A percentile compares a stretch with the other conserved stretches of the same genome.
phyloP scores from a whole-genome alignment of 139 green algal genomes.

The Picocystis salinarum region DNA sequence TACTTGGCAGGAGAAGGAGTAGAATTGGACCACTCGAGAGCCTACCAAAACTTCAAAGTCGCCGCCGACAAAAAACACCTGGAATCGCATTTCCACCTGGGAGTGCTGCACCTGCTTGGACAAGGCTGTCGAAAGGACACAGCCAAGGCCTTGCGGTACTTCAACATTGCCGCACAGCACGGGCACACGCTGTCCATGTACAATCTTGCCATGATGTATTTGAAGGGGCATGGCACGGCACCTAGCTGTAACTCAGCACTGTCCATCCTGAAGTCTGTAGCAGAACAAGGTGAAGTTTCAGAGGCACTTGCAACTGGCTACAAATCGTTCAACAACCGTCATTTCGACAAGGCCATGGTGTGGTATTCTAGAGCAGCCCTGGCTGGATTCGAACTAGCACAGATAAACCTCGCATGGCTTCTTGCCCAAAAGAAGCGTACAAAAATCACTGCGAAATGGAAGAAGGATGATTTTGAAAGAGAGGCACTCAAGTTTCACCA shows the following conservation, averaged over 20 bases:
- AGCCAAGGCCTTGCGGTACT: conserved; percentile 15
- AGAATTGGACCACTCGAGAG: conserved; percentile 22
- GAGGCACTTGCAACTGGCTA: neutral
- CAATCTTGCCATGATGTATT: conserved; percentile 74
- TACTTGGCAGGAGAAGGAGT: conserved; percentile 54
- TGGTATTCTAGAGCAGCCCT: conserved; percentile 61
- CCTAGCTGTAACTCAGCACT: conserved; percentile 13
- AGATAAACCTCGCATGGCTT: conserved; percentile 86
- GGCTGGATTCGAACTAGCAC: conserved; percentile 66
- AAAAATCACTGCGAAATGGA: too few species aligned
- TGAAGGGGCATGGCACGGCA: conserved; percentile 35
- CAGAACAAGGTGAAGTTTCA: conserved; percentile 17
- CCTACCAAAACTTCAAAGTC: conserved; percentile 28
- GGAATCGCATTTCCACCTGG: conserved; percentile 58
- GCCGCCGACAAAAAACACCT: conserved; percentile 19
- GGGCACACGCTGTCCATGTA: conserved; percentile 71
- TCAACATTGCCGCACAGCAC: conserved; percentile 9
- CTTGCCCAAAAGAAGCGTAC: too few species aligned
- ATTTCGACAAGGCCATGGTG: conserved; percentile 19
- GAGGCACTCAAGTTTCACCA: conserved; percentile 36
- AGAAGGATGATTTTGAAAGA: too few species aligned
- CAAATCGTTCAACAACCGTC: too few species aligned
- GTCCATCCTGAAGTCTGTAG: conserved; percentile 20
- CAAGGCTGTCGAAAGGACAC: conserved; percentile 11
- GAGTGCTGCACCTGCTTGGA: conserved; percentile 49